Evolutionary conservation across 1,139 yeast species (phyloP), one percentile per base, ranked within the genome.

Genomic region (Candida sojae): DNA sequence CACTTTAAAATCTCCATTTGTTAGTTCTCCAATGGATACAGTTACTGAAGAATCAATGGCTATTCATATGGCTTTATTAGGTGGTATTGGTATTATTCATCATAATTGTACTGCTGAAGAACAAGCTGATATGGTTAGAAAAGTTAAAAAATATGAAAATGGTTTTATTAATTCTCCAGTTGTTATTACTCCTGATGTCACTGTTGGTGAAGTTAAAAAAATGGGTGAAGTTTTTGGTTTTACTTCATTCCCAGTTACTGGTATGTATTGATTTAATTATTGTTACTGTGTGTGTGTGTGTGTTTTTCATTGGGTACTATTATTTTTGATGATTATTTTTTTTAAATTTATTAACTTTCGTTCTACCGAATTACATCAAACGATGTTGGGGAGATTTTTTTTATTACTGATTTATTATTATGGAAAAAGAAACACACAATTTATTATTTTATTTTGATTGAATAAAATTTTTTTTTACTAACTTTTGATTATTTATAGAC

Each of bases 1-100:
- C 76, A 75, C 95, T 49, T 80, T 93, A 71, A 91, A 88, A 76
- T 78, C 97, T 45, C 99, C 99, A 54, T 89, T 93, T 61, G 93
- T 93, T 55, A 92, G 98, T 34, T 90, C 97, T 63, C 99, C 99
- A 61, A 93, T 93, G 99, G 99, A 93, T 73, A 93, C 99, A 47
- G 99, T 93, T 55, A 95, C 99, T 51, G 99, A 93, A 77, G 78
- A 91, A 55, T 88, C 85, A 53, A 93, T 93, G 99, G 99, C 99
- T 57, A 93, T 95, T 62, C 86, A 91, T 75, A 92, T 93, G 97
- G 98, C 99, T 59, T 82, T 93, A 60, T 83, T 92, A 61, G 99
- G 99, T 68, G 99, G 99, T 73, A 91, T 93, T 70, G 99, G 99
- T 82, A 89, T 95, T 64, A 86, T 93, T 61, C 99, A 93, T 73